Conservation (phyloP, 2,329 filamentous ascomycete genomes). For the Aschersonia sp. region DNA sequence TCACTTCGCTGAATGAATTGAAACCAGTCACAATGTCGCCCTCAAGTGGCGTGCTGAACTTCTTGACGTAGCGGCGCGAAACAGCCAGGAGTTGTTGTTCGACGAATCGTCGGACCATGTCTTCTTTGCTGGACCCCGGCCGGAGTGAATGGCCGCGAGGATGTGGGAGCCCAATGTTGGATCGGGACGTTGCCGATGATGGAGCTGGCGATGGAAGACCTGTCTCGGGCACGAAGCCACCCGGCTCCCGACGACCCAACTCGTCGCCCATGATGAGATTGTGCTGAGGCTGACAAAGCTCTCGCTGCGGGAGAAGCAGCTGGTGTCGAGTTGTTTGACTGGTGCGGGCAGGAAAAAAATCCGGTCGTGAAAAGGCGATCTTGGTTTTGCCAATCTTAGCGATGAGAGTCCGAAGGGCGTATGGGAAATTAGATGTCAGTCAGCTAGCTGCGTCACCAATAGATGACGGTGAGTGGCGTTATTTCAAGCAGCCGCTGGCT, state of each 20-base stretch:
- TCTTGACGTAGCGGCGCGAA: constrained; percentile 46
- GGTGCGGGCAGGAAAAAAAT: too few species aligned
- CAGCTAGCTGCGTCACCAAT: too few species aligned
- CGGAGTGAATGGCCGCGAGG: constrained; percentile 36
- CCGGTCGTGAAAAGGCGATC: too few species aligned
- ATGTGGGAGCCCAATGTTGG: constrained; percentile 32
- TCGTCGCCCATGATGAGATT: background rate
- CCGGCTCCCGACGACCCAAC: constrained; percentile 14
- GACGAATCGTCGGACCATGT: constrained; percentile 41
- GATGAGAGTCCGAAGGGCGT: too few species aligned
- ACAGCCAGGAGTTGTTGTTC: constrained; percentile 37
- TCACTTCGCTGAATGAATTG: constrained; percentile 52
- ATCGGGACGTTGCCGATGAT: constrained; percentile 27
- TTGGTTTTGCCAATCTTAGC: too few species aligned
- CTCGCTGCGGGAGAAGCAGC: background rate
- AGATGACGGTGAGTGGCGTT: too few species aligned
- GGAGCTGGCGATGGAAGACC: constrained; percentile 40
- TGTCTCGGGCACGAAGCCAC: constrained; percentile 34
- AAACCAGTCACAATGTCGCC: constrained; percentile 37
- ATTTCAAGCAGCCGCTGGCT: too few species aligned
- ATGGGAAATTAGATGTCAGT: too few species aligned
- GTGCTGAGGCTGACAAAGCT: background rate
- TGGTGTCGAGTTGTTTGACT: background rate
- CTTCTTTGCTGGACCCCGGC: constrained; percentile 44
- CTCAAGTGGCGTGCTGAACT: constrained; percentile 30